Evolutionary conservation across 225 moss, liverwort and hornwort genomes (phyloP).

Genomic region (Sphagnum tenellum): DNA sequence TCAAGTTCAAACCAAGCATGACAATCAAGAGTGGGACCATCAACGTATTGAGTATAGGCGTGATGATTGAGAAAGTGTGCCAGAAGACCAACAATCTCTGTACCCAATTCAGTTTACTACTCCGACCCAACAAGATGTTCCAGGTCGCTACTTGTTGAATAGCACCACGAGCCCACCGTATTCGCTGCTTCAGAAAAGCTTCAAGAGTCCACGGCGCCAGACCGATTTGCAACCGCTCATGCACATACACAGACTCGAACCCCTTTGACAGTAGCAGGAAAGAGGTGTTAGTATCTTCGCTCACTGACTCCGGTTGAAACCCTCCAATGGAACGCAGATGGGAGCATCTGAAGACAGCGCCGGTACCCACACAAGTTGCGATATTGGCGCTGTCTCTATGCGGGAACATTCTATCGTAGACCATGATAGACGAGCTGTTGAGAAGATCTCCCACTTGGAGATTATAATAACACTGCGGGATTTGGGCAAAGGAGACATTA

Average conservation of each 20-base stretch:
- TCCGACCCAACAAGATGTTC: slow-evolving; percentile 21
- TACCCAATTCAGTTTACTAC: slow-evolving; percentile 29
- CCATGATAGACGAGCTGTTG: slow-evolving; percentile 20
- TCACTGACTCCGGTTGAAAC: slow-evolving; percentile 48
- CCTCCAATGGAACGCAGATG: slow-evolving; percentile 36
- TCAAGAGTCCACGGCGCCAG: slow-evolving; percentile 45
- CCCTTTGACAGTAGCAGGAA: slow-evolving; percentile 31
- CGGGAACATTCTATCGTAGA: slow-evolving; percentile 26
- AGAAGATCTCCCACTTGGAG: slow-evolving; percentile 37
- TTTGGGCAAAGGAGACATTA: slow-evolving; percentile 34
- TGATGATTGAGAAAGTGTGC: slow-evolving; percentile 34
- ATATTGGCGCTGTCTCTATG: slow-evolving; percentile 26
- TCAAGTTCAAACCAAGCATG: slow-evolving; percentile 15
- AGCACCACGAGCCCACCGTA: slow-evolving; percentile 41
- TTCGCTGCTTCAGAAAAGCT: slow-evolving; percentile 39
- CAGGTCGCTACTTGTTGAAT: slow-evolving; percentile 42
- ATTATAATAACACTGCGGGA: slow-evolving; percentile 42
- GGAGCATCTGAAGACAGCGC: slow-evolving; percentile 18
- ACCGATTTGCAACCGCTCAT: slow-evolving; percentile 44
- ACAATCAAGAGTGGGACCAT: slow-evolving; percentile 15
- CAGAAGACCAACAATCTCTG: slow-evolving; percentile 30
- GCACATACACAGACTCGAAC: slow-evolving; percentile 33
- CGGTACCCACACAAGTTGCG: slow-evolving; percentile 16
- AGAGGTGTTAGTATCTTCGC: slow-evolving; percentile 47
- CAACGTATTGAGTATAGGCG: slow-evolving; percentile 25